A percentile compares a stretch with the other conserved stretches of the same genome.
Conservation (phyloP, 192 early-diverging fungal genomes). For the Entomortierella lignicola region DNA sequence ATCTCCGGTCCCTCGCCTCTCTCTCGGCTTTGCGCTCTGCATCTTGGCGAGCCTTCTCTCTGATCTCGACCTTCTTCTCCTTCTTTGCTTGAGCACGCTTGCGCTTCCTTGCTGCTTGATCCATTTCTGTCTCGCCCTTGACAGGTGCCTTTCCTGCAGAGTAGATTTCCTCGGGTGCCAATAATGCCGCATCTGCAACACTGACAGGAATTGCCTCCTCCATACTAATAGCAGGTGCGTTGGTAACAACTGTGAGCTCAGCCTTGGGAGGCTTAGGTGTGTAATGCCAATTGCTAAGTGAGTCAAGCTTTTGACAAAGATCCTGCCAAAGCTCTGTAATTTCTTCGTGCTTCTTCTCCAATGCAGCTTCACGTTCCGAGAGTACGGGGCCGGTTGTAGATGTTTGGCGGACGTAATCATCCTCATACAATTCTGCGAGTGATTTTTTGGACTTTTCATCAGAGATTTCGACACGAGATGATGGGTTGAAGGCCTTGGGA, state of each 20-base stretch:
- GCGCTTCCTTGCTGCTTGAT: slow-evolving; percentile 79
- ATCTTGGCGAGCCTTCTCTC: slow-evolving; percentile 65
- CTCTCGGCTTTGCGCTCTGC: slow-evolving; percentile 58
- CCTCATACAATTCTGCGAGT: slow-evolving; percentile 93
- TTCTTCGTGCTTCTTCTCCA: slow-evolving; percentile 83
- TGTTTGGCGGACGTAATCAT: slow-evolving; percentile 81
- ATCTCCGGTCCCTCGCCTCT: slow-evolving; percentile 48
- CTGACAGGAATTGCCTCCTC: slow-evolving; percentile 94
- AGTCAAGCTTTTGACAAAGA: slow-evolving; percentile 88
- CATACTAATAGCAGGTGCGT: slow-evolving; percentile 89
- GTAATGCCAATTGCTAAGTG: slow-evolving; percentile 95
- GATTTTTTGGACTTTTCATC: slow-evolving; percentile 90
- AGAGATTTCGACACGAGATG: slow-evolving; percentile 81
- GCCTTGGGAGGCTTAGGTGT: slow-evolving; percentile 82
- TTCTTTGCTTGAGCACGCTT: slow-evolving; percentile 76
- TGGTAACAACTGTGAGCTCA: slow-evolving; percentile 82
- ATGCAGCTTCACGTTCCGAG: slow-evolving; percentile 81
- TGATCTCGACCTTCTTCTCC: slow-evolving; percentile 69
- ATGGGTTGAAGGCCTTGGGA: slow-evolving; percentile 75
- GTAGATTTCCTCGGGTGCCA: slow-evolving; percentile 93
- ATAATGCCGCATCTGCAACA: slow-evolving; percentile 82
- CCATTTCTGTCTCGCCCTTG: slow-evolving; percentile 85
- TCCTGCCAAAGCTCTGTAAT: slow-evolving; percentile 82
- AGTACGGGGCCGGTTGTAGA: slow-evolving; percentile 56
- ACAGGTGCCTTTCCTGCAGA: slow-evolving; percentile 78